Base-by-base conservation (phyloP, 2,329 filamentous ascomycete species). In the Monosporascus sp. region DNA sequence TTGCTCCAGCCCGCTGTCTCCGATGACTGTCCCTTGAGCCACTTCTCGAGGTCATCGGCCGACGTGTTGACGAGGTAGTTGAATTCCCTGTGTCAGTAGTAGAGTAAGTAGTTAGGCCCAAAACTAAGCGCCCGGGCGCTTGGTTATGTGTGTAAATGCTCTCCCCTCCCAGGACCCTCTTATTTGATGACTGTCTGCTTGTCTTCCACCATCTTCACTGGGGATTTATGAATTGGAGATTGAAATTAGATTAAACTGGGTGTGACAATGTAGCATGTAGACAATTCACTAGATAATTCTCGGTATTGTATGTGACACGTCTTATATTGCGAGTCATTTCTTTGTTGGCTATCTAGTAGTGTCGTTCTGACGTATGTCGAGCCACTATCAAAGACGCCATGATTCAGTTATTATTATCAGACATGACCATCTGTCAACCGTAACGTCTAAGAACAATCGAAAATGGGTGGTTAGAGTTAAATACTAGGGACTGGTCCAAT, bases 31-130 rank as follows among this genome's bases (percentile, higher is more conserved):
- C 72, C 67, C 48, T 76, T 70, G 4, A 84, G 73, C 81, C 80
- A 84, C 37, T 73, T 69, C 58, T 79, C 71, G 38, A 84, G 73
- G 54, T 83, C 79, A 5, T 70, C 64, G 3, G 79, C 68, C 3
- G 69, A 73, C 80, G 84, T 84, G 65, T 84, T 84, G 58, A 84
- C 78, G 47, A 83, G 70, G 18, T 79, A 72, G 57, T 83, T 82
- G 71, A 82, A 84, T 64, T 84, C 79, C 51, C 79, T 83, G 52
- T 37, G 37, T 46, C 8, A 41, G 8, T 7, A 44, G 31, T 14
- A 35, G 27, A 31, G 9, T 14, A 35, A 35, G 31, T 35, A 14
- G 31, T 5, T 35, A 11, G 31, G 14, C 4, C 1, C 11, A 14
- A 14, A 35, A 1, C 31, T 35, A 5, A 14, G 31, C 31, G 4